A percentile compares a stretch with the other conserved stretches of the same genome.
phyloP scores from a whole-genome alignment of 345 rosid species.

The Microthlaspi erraticum region DNA sequence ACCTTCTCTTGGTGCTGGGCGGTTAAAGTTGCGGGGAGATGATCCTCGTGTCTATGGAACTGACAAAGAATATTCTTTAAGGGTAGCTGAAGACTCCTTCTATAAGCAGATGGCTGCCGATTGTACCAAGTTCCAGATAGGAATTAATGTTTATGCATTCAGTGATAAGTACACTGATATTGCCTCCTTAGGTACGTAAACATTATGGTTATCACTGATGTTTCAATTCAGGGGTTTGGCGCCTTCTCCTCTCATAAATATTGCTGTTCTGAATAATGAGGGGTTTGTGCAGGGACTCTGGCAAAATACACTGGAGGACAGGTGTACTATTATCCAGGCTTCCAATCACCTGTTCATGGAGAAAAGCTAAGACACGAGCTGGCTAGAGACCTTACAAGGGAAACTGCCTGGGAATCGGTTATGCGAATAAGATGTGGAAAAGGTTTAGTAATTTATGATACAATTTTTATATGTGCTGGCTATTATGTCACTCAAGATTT shows the following conservation, averaged over 20 bases:
- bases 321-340: slow-evolving; percentile 86
- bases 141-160: slow-evolving; percentile 86
- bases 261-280: slow-evolving; percentile 14
- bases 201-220: slow-evolving; percentile 6
- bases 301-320: slow-evolving; percentile 99
- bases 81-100: slow-evolving; percentile 91
- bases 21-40: slow-evolving; percentile 94
- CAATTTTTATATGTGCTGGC: slow-evolving; percentile 12
- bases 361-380: slow-evolving; percentile 89
- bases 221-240: slow-evolving; percentile 11
- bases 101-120: slow-evolving; percentile 99
- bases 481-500: slow-evolving; percentile 22
- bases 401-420: slow-evolving; percentile 99
- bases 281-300: slow-evolving; percentile 66
- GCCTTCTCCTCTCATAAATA: background rate
- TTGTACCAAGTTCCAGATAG: slow-evolving; percentile 94
- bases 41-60: slow-evolving; percentile 96
- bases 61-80: slow-evolving; percentile 81
- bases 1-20: slow-evolving; percentile 96
- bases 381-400: slow-evolving; percentile 93
- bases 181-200: slow-evolving; percentile 88
- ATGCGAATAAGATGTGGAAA: slow-evolving; percentile 99
- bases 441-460: slow-evolving; percentile 55
- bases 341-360: slow-evolving; percentile 75
- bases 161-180: slow-evolving; percentile 92